phyloP scores from a whole-genome alignment of 805 yeast genomes.

The Wickerhamiella azyma region DNA sequence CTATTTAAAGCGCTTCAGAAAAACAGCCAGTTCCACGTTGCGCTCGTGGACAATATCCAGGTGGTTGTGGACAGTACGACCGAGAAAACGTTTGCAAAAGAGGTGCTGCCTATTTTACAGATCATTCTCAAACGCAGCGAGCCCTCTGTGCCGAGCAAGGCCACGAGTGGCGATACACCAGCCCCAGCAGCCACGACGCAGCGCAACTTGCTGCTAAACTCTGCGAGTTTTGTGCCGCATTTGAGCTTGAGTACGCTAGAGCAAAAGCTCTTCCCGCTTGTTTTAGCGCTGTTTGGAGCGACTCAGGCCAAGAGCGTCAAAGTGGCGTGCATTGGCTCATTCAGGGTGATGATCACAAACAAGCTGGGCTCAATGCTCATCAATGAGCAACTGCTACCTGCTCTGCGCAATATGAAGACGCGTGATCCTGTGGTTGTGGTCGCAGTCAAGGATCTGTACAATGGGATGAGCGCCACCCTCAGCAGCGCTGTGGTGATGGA shows the following conservation, averaged over 20 bases:
- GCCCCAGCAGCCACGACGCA: constrained; percentile 30
- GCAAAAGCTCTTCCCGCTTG: constrained; percentile 57
- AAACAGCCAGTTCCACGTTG: constrained; percentile 30
- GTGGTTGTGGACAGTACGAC: constrained; percentile 37
- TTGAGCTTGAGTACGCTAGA: constrained; percentile 61
- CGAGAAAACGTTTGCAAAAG: constrained; percentile 37
- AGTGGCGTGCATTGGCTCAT: constrained; percentile 35
- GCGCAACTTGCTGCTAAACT: constrained; percentile 36
- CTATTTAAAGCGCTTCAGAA: constrained; percentile 28
- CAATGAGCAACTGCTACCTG: constrained; percentile 67
- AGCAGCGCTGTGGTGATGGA: constrained; percentile 39
- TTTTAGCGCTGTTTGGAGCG: constrained; percentile 61
- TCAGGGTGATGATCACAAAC: constrained; percentile 11
- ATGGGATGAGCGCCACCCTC: constrained; percentile 25
- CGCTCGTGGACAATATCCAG: constrained; percentile 36
- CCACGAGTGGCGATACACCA: too few relatives aligned
- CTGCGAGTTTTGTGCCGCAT: constrained; percentile 31
- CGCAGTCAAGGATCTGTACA: constrained; percentile 34
- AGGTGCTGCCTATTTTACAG: constrained; percentile 34
- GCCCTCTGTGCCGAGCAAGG: constrained; percentile 8
- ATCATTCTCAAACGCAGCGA: constrained; percentile 23
- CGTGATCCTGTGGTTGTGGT: constrained; percentile 53
- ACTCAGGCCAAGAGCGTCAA: constrained; percentile 78
- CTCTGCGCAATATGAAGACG: constrained; percentile 61
- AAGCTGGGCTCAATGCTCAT: constrained; percentile 54